Percentiles rank a stretch among this genome's conserved stretches.
Evolutionary conservation across 495 filamentous ascomycete genomes (phyloP).

Genomic region (Penicillium canariense): DNA sequence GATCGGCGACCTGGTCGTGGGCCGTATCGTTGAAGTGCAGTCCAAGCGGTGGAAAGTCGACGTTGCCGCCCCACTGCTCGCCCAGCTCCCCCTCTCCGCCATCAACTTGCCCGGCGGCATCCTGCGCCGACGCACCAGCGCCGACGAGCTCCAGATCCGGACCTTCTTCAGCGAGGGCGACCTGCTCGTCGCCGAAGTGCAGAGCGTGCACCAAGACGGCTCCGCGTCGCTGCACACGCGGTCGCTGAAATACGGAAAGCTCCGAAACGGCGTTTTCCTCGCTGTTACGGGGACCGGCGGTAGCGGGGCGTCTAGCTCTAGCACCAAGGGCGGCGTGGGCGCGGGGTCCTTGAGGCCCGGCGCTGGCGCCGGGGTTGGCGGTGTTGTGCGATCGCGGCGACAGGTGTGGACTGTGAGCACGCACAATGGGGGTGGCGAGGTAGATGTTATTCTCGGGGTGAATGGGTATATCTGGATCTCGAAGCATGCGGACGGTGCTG

Average conservation of each 20-base stretch:
- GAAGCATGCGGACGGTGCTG: constrained; percentile 63
- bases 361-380: constrained; percentile 39
- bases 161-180: constrained; percentile 92
- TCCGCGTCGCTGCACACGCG: constrained; percentile 85
- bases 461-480: constrained; percentile 96
- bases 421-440: constrained; percentile 65
- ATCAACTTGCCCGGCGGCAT: constrained; percentile 97
- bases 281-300: constrained; percentile 77
- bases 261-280: constrained; percentile 87
- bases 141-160: constrained; percentile 93
- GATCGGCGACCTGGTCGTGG: constrained; percentile 93
- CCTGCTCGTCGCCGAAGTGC: constrained; percentile 85
- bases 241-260: constrained; percentile 87
- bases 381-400: constrained; percentile 73
- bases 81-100: constrained; percentile 74
- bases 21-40: constrained; percentile 89
- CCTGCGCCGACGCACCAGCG: constrained; percentile 81
- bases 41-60: constrained; percentile 91
- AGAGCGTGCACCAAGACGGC: constrained; percentile 76
- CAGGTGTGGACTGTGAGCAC: constrained; percentile 83
- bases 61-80: constrained; percentile 78
- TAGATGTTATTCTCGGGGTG: constrained; percentile 88
- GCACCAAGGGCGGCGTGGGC: constrained; percentile 31
- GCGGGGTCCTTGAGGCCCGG: constrained; percentile 23
- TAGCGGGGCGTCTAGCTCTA: constrained; percentile 49